These are phyloP conservation scores for Scutellaria galericulata DNA, from an alignment of 257 asterid genomes.

Conservation along the genomic window DNA sequence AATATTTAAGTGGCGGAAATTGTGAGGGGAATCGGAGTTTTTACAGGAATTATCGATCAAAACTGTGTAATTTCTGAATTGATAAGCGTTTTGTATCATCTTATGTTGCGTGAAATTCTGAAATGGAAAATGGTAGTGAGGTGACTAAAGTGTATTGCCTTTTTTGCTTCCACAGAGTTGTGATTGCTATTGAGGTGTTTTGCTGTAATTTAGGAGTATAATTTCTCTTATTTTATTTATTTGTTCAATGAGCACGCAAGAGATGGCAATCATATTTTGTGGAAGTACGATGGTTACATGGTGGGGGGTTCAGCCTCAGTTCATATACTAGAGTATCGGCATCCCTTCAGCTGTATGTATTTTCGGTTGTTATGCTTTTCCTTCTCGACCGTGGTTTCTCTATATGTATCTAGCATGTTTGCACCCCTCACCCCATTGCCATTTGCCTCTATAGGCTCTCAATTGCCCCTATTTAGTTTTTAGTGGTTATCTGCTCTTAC, in stretches of 20 bases:
- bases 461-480: neutral
- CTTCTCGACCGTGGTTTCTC: neutral
- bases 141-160: neutral
- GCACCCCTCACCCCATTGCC: neutral
- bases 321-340: slow-evolving; percentile 43
- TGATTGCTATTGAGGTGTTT: slow-evolving; percentile 15
- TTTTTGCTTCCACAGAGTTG: neutral
- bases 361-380: neutral
- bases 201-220: neutral
- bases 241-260: slow-evolving; percentile 38
- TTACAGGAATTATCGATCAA: neutral
- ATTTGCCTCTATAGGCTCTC: neutral
- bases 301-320: slow-evolving; percentile 81
- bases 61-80: neutral
- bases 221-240: neutral
- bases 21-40: neutral
- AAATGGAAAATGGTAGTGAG: neutral
- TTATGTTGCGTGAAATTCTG: neutral
- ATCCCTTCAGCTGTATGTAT: slow-evolving; percentile 53
- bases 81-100: neutral
- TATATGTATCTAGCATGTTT: neutral
- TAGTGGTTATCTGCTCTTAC: no score
- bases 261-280: slow-evolving; percentile 85
- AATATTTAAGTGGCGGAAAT: neutral
- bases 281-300: slow-evolving; percentile 75